Evolutionary conservation across 306 rosid genomes (phyloP), one percentile per base, ranked within the genome.

Genomic region (Quercus rubra): DNA sequence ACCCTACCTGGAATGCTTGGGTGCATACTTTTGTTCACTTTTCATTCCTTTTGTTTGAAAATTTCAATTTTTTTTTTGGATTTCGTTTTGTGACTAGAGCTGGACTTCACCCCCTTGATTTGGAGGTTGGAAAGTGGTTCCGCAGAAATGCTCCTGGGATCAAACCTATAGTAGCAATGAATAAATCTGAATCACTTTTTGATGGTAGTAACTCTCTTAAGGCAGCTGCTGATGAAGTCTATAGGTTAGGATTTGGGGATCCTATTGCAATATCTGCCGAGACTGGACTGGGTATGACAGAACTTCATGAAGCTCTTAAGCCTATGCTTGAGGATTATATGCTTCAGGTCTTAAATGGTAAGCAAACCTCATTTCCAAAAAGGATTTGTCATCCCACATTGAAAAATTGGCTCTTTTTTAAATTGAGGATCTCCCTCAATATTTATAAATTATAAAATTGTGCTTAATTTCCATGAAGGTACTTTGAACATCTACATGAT

Each of bases 201-300:
- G 93, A 92, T 82, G 80, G 81, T 19, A 79, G 59, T 69, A 81
- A 75, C 71, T 89, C 93, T 77, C 91, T 95, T 49, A 74, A 80
- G 15, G n/a, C 85, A 5, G 92, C 92, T 49, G 91, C 90, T 69
- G 78, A 83, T 74, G 97, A 92, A 78, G 88, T 88, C 78, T 87
- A 81, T 35, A 91, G 84, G 55, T 84, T 95, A 85, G 98, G 99
- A 61, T 95, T 91, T 83, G 98, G 99, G 78, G 99, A 95, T 70
- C 97, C 97, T 27, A 87, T 95, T 81, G 94, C 99, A 69, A 86
- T 92, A 71, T 95, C 99, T 63, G 99, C 96, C 20, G 99, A 95
- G 88, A 95, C 97, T 74, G 99, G 99, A 52, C 79, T 95, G 11
- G 98, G 99, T 64, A 87, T 92, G 93, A 97, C 83, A 77, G 97